Evolutionary conservation across 2,329 filamentous ascomycete genomes (phyloP).

Genomic region (Apiospora saccharicola): DNA sequence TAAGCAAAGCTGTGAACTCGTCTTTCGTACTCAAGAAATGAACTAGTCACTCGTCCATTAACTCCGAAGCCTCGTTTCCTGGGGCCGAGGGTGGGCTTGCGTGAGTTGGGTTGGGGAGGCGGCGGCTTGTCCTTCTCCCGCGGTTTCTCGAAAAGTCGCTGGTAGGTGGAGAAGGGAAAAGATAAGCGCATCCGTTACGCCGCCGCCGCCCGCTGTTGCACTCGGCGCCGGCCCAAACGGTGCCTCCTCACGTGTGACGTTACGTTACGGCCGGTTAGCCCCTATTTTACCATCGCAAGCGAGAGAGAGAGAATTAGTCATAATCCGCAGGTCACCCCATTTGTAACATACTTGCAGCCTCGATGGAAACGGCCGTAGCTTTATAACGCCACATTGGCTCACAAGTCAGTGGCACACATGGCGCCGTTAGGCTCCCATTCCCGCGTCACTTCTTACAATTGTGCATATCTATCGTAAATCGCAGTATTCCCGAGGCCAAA

Average conservation of each 20-base stretch:
- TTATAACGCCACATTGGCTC: not conserved
- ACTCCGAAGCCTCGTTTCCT: not conserved
- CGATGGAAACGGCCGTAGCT: slow-evolving; percentile 11
- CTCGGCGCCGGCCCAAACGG: not conserved
- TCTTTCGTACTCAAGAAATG: not conserved
- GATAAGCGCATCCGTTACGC: slow-evolving; percentile 8
- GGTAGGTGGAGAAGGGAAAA: not conserved
- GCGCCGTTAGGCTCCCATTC: not conserved
- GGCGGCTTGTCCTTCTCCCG: not conserved
- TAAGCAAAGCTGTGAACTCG: not conserved
- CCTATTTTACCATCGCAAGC: not conserved
- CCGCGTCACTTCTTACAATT: not conserved
- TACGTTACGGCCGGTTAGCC: slow-evolving; percentile 1
- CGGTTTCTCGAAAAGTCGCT: not conserved
- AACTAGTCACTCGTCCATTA: not conserved
- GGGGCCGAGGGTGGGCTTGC: not conserved
- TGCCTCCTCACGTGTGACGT: not conserved
- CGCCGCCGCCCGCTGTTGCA: not conserved
- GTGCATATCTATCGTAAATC: not conserved
- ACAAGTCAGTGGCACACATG: not conserved
- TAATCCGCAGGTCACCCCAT: not conserved
- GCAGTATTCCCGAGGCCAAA: not conserved
- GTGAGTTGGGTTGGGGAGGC: not conserved
- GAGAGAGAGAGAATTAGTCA: not conserved
- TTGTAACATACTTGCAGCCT: not conserved